Conservation (phyloP, 495 filamentous ascomycete species). For the Clohesyomyces aquaticus region DNA sequence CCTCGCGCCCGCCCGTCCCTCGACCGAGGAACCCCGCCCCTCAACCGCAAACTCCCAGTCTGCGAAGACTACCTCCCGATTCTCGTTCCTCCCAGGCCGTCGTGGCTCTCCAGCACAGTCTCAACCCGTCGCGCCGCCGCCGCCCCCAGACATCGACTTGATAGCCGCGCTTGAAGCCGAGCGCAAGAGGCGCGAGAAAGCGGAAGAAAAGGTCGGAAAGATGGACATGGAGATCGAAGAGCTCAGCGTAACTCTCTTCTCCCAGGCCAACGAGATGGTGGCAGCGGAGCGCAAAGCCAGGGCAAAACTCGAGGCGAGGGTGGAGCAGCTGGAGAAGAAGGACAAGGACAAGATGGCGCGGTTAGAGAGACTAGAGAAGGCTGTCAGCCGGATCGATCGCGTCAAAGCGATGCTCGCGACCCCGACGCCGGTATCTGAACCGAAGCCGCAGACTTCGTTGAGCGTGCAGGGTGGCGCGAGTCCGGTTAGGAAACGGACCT, state of each 20-base stretch:
- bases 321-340: slow-evolving; percentile 67
- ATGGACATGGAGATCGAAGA: slow-evolving; percentile 86
- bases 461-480: not conserved
- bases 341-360: slow-evolving; percentile 79
- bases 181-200: slow-evolving; percentile 68
- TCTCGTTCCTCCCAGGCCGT: slow-evolving; percentile 51
- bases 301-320: slow-evolving; percentile 73
- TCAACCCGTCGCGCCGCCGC: slow-evolving; percentile 35
- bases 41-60: slow-evolving; percentile 48
- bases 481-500: not conserved
- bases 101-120: slow-evolving; percentile 32
- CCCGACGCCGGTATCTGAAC: slow-evolving; percentile 1
- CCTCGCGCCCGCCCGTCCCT: slow-evolving; percentile 38
- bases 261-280: slow-evolving; percentile 97
- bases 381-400: slow-evolving; percentile 61
- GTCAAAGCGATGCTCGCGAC: slow-evolving; percentile 64
- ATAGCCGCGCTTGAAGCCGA: slow-evolving; percentile 74
- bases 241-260: slow-evolving; percentile 80
- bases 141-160: slow-evolving; percentile 56
- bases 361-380: slow-evolving; percentile 61
- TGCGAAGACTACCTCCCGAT: slow-evolving; percentile 53
- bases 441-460: not conserved
- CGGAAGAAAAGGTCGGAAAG: slow-evolving; percentile 72
- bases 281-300: slow-evolving; percentile 81
- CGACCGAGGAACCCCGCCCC: slow-evolving; percentile 44